Base-by-base conservation (phyloP, 495 filamentous ascomycete genomes). In the Rhypophila decipiens region DNA sequence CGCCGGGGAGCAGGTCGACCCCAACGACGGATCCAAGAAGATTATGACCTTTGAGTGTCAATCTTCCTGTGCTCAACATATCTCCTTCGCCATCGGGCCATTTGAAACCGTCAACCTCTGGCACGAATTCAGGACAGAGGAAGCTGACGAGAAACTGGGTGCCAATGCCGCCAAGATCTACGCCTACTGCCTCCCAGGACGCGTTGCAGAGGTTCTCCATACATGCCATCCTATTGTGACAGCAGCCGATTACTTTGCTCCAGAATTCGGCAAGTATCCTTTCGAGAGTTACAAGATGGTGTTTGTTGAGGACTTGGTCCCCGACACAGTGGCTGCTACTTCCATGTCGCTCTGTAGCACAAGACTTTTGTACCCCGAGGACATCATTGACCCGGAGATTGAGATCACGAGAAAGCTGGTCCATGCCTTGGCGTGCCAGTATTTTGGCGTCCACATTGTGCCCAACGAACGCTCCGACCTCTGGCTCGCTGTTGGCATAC, bases 401-500 rank as follows among this genome's bases (percentile, higher is more conserved):
- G 78, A 83, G 18, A 82, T 83, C 4, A 94, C 86, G 7, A 78
- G 90, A 31, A 77, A 71, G 39, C 68, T 97, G 4, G 83, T 90
- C 11, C 83, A 94, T 66, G 82, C 87, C 17, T 68, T 97, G 21
- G 87, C 94, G n/a, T 84, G 77, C 49, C 93, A 99, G 59, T 99
- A 91, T 85, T 83, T 88, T 49, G 93, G 93, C 5, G 82, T 97
- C 49, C 85, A 87, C 50, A 83, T 99, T 37, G 81, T 93, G 38
- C 84, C 93, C 2, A 82, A 86, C 54, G 76, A 84, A 24, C 79
- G 83, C 33, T 71, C 67, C n/a, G 93, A 99, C 60, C 83, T 74
- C 12, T 99, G 93, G 93, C 79, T 90, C n/a, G 84, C 90, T 9
- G 79, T 91, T 51, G 94, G 93, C 3, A 84, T 95, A 41, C 84